phyloP scores from a whole-genome alignment of 2,329 filamentous ascomycete species.

The Microsporum canis region DNA sequence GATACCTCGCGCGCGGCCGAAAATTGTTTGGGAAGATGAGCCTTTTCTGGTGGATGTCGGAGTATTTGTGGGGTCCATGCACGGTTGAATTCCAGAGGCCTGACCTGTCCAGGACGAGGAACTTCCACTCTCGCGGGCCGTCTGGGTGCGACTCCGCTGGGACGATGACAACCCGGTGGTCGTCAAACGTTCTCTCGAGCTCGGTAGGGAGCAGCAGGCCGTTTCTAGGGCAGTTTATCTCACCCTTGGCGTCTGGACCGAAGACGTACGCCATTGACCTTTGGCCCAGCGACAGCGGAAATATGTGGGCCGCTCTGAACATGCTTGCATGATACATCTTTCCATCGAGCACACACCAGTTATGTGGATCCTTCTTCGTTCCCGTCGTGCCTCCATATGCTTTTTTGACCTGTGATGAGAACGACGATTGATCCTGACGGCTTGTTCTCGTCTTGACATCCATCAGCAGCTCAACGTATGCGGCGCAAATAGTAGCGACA shows the following conservation, averaged over 20 bases:
- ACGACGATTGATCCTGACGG: not conserved
- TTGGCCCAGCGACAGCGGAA: conserved; percentile 8
- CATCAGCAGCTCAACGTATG: not conserved
- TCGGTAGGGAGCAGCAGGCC: not conserved
- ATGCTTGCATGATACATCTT: not conserved
- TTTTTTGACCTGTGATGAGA: not conserved
- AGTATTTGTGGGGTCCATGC: not conserved
- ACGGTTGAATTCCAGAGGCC: not conserved
- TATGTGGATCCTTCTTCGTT: not conserved
- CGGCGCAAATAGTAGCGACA: not conserved
- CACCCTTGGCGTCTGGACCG: not conserved
- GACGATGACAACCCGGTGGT: not conserved
- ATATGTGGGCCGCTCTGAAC: conserved; percentile 5
- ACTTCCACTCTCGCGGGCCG: not conserved
- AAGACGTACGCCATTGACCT: conserved; percentile 7
- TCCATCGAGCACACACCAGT: not conserved
- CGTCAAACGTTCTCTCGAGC: not conserved
- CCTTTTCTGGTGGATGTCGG: not conserved
- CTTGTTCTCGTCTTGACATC: not conserved
- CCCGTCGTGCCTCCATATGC: not conserved
- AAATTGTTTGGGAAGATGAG: not conserved
- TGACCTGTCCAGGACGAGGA: not conserved
- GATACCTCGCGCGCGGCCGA: not conserved
- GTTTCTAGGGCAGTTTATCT: conserved; percentile 8
- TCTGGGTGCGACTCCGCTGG: not conserved